A percentile compares a stretch with the other conserved stretches of the same genome.
phyloP scores from a whole-genome alignment of 768 basidiomycete species.

The Lactarius pseudohatsudake region DNA sequence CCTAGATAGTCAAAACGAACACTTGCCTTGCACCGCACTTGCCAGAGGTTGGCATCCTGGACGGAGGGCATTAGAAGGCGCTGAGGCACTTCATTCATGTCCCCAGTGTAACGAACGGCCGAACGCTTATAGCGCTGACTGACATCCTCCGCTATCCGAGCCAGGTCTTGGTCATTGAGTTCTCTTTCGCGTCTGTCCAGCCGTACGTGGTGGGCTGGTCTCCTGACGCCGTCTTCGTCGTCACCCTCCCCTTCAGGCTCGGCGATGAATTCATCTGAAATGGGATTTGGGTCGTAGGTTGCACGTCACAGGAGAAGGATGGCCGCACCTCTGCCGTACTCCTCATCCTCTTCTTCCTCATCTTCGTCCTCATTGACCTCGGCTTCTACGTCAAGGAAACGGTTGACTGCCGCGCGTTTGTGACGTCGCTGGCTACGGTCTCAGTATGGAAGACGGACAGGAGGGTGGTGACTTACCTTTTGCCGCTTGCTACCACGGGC shows the following conservation, averaged over 20 bases:
- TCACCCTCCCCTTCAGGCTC: slow-evolving; percentile 59
- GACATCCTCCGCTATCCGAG: slow-evolving; percentile 80
- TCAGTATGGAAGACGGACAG: slow-evolving; percentile 10
- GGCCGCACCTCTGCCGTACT: slow-evolving; percentile 50
- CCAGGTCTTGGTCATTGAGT: slow-evolving; percentile 74
- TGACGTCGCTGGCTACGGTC: slow-evolving; percentile 53
- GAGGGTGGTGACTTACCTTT: slow-evolving; percentile 45
- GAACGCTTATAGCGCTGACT: slow-evolving; percentile 74
- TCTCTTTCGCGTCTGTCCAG: slow-evolving; percentile 71
- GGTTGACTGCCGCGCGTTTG: slow-evolving; percentile 62
- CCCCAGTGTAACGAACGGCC: slow-evolving; percentile 78
- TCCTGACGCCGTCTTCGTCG: slow-evolving; percentile 53
- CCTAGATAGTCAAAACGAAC: background rate
- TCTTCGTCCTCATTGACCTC: slow-evolving; percentile 97
- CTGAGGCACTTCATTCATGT: slow-evolving; percentile 92
- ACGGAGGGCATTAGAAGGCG: slow-evolving; percentile 94
- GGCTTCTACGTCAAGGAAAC: slow-evolving; percentile 94
- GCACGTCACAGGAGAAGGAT: slow-evolving; percentile 1
- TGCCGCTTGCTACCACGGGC: slow-evolving; percentile 56
- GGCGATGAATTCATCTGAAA: slow-evolving; percentile 69
- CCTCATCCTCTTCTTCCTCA: slow-evolving; percentile 86
- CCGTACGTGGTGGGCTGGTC: slow-evolving; percentile 61
- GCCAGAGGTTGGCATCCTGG: slow-evolving; percentile 94
- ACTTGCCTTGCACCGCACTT: slow-evolving; percentile 86
- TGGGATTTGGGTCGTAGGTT: slow-evolving; percentile 16